A percentile compares a stretch with the other conserved stretches of the same genome.
Evolutionary conservation across 805 yeast species (phyloP).

Genomic region (Yarrowia deformans): DNA sequence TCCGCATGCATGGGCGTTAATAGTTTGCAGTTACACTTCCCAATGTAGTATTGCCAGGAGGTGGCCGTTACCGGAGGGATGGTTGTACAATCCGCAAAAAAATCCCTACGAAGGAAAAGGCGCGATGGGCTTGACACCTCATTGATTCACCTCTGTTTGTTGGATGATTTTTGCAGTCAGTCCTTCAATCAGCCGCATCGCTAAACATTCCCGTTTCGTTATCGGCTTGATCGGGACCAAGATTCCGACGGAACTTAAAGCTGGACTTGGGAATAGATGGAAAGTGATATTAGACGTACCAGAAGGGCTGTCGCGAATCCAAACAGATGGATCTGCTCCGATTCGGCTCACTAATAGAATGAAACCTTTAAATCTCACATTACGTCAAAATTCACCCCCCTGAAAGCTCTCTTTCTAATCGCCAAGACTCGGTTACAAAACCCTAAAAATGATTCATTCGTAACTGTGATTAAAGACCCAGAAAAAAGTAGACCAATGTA

Average conservation of each 20-base stretch:
- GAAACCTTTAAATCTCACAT: neutral
- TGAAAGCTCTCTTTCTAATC: neutral
- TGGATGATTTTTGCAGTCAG: neutral
- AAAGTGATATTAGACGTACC: neutral
- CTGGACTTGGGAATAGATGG: neutral
- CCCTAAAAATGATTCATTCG: conserved; percentile 29
- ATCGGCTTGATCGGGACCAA: conserved; percentile 2
- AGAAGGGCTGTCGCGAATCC: neutral
- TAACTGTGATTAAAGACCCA: neutral
- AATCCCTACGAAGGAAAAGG: no score
- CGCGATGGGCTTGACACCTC: no score
- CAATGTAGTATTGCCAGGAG: conserved; percentile 10
- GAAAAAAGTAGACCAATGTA: neutral
- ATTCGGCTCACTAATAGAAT: neutral
- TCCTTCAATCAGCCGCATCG: conserved; percentile 20
- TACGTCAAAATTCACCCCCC: neutral
- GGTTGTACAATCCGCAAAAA: no score
- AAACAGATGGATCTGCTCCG: neutral
- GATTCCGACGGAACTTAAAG: conserved; percentile 9
- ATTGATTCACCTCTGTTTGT: no score
- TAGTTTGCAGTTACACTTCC: conserved; percentile 28
- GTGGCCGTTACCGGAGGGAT: neutral
- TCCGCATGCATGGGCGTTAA: conserved; percentile 1
- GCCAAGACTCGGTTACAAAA: neutral
- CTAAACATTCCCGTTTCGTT: neutral